Base-by-base conservation (phyloP, 1,284 basidiomycete species). In the Moniliophthora roreri region DNA sequence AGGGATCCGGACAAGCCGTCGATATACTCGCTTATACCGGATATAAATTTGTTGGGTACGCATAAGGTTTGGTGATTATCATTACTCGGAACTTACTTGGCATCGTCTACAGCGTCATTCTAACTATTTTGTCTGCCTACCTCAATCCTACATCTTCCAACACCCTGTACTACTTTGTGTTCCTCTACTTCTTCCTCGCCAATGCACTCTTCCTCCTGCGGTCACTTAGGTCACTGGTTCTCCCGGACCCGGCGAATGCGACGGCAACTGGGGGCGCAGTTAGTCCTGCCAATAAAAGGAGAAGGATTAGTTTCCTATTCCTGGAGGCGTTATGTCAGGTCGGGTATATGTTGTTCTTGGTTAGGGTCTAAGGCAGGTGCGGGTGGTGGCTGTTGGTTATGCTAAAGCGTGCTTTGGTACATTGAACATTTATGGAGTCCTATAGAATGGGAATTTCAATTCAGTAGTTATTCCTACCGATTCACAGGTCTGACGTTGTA, bases 41-140 rank as follows among this genome's bases (percentile, higher is more conserved):
- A 0, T 99, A 99, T 76, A 99, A 99, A 68, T 99, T 99, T 64
- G 93, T 98, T 42, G 94, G 93, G 91, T 93, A 59, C 18, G 80
- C 67, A 40, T 34, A n/a, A n/a, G n/a, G n/a, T n/a, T n/a, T 36
- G 8, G 39, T 28, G 10, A 16, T 11, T 28, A 44, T 28, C n/a
- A 3, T 11, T 24, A 9, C 11, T 16, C 34, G n/a, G 13, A 4
- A 6, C 20, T 35, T 18, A 21, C 58, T 44, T 55, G 28, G 45
- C 46, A 37, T 50, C 4, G 8, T 28, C 15, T 47, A 5, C 61
- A 92, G 89, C 2, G 88, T 93, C 15, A 91, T 93, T 54, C 66
- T 85, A 13, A 85, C 86, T 1, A 69, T 93, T 6, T 64, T 88
- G 0, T 79, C 80, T 0, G 80, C 82, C 6, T 77, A 93, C 40